phyloP scores from a whole-genome alignment of 495 filamentous ascomycete species.

The Ramalina intermedia region DNA sequence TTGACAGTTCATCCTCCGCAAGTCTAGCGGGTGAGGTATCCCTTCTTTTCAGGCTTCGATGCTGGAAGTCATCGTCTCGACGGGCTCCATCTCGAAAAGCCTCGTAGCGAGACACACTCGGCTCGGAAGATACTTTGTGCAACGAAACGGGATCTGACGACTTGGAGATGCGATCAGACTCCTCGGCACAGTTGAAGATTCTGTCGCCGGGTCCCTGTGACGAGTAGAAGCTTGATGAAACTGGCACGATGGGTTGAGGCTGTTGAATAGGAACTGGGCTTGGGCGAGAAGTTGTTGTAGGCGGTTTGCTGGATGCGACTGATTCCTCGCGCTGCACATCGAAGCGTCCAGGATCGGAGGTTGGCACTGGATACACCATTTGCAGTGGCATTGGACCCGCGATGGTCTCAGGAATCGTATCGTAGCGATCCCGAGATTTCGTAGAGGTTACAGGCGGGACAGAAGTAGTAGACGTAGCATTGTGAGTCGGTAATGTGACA shows the following conservation, averaged over 20 bases:
- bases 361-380: conserved; percentile 42
- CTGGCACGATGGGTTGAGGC: conserved; percentile 40
- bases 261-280: conserved; percentile 41
- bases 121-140: conserved; percentile 1
- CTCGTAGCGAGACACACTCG: neutral
- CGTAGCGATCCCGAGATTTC: neutral
- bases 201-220: conserved; percentile 15
- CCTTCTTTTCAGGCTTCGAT: conserved; percentile 4
- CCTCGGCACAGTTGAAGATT: conserved; percentile 13
- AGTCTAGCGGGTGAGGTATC: conserved; percentile 11
- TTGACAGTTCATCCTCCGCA: conserved; percentile 1
- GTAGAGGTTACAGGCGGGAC: conserved; percentile 17
- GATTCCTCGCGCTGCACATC: conserved; percentile 37
- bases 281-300: conserved; percentile 24
- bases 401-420: conserved; percentile 14
- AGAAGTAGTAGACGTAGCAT: too few species aligned
- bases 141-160: conserved; percentile 21
- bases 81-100: neutral
- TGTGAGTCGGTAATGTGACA: too few species aligned
- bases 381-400: conserved; percentile 25
- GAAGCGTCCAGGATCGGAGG: conserved; percentile 44
- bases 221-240: conserved; percentile 40
- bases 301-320: conserved; percentile 32
- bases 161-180: conserved; percentile 24
- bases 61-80: neutral